phyloP scores from a whole-genome alignment of 305 asterid species.

The Coffea humblotiana region DNA sequence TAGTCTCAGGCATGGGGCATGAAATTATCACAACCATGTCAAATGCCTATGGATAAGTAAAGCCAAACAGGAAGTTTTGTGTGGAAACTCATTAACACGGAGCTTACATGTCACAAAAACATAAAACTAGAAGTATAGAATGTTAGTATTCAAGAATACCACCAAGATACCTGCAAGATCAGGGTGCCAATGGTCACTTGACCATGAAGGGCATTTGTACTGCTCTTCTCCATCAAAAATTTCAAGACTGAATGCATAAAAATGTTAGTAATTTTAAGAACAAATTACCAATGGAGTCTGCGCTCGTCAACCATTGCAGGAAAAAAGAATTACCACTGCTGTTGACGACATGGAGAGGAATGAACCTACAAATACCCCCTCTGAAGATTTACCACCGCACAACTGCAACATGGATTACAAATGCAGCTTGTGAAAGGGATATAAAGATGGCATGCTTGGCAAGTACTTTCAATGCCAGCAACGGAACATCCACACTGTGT shows the following conservation, averaged over 20 bases:
- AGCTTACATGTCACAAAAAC: neutral
- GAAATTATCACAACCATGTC: neutral
- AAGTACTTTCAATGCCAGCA: neutral
- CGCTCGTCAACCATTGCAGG: neutral
- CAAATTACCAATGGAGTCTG: neutral
- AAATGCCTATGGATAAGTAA: neutral
- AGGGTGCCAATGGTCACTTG: slow-evolving; percentile 98
- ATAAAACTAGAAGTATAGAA: neutral
- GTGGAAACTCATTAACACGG: neutral
- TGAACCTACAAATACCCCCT: slow-evolving; percentile 94
- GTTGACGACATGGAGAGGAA: slow-evolving; percentile 99
- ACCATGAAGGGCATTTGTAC: slow-evolving; percentile 89
- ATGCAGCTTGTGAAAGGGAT: slow-evolving; percentile 17
- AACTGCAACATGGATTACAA: slow-evolving; percentile 50
- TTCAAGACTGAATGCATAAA: slow-evolving; percentile 59
- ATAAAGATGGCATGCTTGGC: neutral
- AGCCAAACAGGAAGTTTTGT: neutral
- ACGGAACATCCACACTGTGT: neutral
- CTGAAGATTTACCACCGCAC: slow-evolving; percentile 96
- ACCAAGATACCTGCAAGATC: slow-evolving; percentile 75
- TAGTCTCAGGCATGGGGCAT: neutral
- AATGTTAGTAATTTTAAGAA: slow-evolving; percentile 12
- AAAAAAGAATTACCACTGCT: slow-evolving; percentile 73
- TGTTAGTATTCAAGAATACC: neutral
- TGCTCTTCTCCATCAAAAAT: slow-evolving; percentile 89